A percentile compares a stretch with the other conserved stretches of the same genome.
phyloP scores from a whole-genome alignment of 441 rosid genomes.

The Erodium texanum region DNA sequence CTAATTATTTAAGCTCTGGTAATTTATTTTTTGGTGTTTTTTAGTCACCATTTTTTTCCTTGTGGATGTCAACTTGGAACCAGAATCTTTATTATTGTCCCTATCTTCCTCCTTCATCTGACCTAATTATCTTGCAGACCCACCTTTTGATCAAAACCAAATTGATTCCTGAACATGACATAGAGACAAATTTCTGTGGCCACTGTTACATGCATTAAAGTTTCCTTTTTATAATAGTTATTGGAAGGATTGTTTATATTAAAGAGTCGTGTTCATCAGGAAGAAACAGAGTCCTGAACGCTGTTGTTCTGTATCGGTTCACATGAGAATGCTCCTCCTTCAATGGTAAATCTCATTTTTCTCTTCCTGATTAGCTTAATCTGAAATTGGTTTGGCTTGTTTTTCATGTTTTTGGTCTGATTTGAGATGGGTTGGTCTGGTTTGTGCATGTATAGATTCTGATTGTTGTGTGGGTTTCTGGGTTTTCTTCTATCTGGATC shows the following conservation, averaged over 20 bases:
- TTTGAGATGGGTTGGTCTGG: not conserved
- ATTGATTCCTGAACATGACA: conserved; percentile 2
- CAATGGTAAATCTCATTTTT: conserved; percentile 1
- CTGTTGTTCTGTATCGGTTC: not conserved
- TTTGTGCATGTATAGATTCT: not conserved
- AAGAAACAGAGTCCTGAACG: conserved; percentile 5
- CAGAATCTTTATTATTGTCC: conserved; percentile 3
- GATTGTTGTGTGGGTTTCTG: not conserved
- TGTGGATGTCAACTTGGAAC: conserved; percentile 1
- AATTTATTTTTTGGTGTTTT: not conserved
- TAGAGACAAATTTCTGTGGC: not conserved
- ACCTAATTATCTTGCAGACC: not conserved
- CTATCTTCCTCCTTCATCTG: not conserved
- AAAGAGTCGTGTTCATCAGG: not conserved
- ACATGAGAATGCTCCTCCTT: conserved; percentile 2
- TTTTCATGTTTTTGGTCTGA: conserved; percentile 4
- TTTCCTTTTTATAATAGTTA: not conserved
- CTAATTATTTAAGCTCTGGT: not conserved
- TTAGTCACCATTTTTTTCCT: not conserved
- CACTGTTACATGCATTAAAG: not conserved
- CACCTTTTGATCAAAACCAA: not conserved
- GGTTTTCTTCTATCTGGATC: not conserved
- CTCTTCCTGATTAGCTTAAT: not conserved
- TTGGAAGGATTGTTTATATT: not conserved
- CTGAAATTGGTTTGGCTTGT: conserved; percentile 8